These are phyloP conservation scores for Nannochloropsis salina DNA, from an alignment of 108 stramenopile genomes.

Conservation along the genomic window DNA sequence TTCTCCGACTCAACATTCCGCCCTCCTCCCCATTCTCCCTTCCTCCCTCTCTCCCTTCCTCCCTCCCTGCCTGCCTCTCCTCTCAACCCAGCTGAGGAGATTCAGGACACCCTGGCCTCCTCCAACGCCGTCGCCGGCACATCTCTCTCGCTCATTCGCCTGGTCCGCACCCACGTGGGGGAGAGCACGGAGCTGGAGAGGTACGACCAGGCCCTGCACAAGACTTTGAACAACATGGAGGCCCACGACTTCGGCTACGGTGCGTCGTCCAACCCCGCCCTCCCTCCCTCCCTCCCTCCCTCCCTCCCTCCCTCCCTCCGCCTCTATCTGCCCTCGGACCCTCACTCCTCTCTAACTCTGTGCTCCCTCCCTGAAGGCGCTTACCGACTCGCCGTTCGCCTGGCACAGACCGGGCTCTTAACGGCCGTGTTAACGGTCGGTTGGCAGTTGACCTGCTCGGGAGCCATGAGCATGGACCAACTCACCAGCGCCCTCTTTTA, in stretches of 20 bases:
- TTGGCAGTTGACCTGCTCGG: not conserved
- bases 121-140: not conserved
- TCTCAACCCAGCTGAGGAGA: not conserved
- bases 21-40: not conserved
- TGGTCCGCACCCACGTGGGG: not conserved
- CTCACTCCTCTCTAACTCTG: not conserved
- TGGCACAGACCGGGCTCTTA: not conserved
- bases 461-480: not conserved
- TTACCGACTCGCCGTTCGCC: not conserved
- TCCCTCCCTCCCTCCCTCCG: not conserved
- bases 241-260: not conserved
- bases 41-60: not conserved
- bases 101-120: not conserved
- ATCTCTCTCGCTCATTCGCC: not conserved
- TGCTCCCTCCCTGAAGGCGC: not conserved
- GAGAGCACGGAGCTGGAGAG: not conserved
- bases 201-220: not conserved
- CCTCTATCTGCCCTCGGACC: not conserved
- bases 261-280: too few relatives aligned
- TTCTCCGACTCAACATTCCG: not conserved
- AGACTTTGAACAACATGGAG: not conserved
- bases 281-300: constrained; percentile 9
- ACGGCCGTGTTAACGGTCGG: not conserved
- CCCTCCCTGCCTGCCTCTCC: not conserved
- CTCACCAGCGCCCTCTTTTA: not conserved